Evolutionary conservation across 768 basidiomycete genomes (phyloP), one percentile per base, ranked within the genome.

Genomic region (Tylopilus subfusipes): DNA sequence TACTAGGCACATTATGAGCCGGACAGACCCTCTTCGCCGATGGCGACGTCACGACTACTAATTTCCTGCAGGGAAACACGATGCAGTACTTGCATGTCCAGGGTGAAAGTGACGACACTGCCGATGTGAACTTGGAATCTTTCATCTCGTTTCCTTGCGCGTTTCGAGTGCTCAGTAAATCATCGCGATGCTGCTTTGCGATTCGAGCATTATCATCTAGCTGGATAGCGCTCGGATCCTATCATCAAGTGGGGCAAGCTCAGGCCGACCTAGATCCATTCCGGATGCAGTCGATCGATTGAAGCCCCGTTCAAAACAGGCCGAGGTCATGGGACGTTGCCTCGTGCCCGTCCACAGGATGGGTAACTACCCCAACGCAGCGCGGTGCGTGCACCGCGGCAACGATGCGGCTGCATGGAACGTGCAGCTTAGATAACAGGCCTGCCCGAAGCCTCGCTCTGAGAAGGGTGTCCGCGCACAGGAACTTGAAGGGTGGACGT

Each of bases 341-440:
- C 58, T 60, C 57, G 52, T 60, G 57, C 29, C 22, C 13, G 18
- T 29, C 22, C 25, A 42, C 42, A 52, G 39, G 34, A 27, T 25
- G 7, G 36, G n/a, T 18, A 7, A 1, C 18, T 11, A 38, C 36
- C 31, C 11, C 29, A 31, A 40, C 53, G 24, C 25, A 39, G 53
- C 47, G 30, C 51, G 25, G 50, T 31, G 42, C 22, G 24, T 14
- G 24, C 42, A 24, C 22, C 33, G 39, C 21, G 44, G 48, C 29
- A 56, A 57, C 30, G 43, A 52, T 46, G 44, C 56, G 12, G n/a
- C 21, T n/a, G n/a, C n/a, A 30, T 19, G 42, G 43, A 61, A 55
- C 58, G 49, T 60, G 48, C 42, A 13, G 59, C 59, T 60, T 61
- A 60, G 54, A 39, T 62, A 61, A 60, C 59, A 12, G 0, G 30